phyloP scores from a whole-genome alignment of 2,329 filamentous ascomycete species.

The Trichoderma simmonsii region DNA sequence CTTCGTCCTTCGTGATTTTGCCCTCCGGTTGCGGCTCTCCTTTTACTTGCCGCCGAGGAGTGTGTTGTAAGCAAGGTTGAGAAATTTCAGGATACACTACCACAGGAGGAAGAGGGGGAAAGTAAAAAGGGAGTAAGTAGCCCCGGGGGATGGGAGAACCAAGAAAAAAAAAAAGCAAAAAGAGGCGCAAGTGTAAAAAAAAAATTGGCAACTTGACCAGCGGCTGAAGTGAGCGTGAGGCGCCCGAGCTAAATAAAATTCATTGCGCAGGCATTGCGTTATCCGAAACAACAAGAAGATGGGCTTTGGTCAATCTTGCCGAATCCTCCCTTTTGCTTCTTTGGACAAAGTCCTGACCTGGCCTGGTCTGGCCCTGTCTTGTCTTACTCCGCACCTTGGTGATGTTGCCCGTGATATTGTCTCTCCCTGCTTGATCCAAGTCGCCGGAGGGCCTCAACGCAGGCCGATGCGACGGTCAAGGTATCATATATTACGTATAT shows the following conservation, averaged over 20 bases:
- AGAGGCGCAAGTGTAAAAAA: background rate
- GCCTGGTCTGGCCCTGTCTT: background rate
- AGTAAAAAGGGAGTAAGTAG: background rate
- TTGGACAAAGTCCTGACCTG: background rate
- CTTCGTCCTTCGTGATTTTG: background rate
- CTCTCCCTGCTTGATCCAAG: background rate
- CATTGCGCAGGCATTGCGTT: background rate
- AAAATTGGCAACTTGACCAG: background rate
- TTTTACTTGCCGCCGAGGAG: background rate
- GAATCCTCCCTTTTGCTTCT: background rate
- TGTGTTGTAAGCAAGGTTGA: background rate
- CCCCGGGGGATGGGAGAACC: background rate
- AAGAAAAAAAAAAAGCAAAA: background rate
- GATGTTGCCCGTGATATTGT: background rate
- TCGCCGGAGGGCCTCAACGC: background rate
- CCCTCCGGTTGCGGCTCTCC: background rate
- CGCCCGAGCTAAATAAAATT: conserved; percentile 6
- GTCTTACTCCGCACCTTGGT: conserved; percentile 3
- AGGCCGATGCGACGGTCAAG: background rate
- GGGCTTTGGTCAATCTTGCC: background rate
- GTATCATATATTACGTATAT: background rate
- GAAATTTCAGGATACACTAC: background rate
- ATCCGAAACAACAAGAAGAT: background rate
- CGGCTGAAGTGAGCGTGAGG: conserved; percentile 11
- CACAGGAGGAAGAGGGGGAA: background rate